Conservation (phyloP, 2,329 filamentous ascomycete genomes). For the Fusarium sp. region DNA sequence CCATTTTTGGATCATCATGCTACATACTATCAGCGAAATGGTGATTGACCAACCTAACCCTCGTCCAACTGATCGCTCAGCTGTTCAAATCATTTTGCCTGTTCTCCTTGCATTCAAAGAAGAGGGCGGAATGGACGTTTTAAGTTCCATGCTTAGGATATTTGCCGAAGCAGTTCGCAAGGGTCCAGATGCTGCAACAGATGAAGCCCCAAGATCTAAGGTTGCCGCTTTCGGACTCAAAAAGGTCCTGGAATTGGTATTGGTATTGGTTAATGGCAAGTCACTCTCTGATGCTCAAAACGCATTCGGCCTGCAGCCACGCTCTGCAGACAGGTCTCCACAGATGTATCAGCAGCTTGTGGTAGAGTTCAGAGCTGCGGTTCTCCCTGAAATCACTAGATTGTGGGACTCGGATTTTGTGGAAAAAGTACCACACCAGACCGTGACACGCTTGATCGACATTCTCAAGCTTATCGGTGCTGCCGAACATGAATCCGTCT, state of each 20-base stretch:
- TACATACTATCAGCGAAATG: conserved; percentile 82
- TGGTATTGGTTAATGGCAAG: conserved; percentile 80
- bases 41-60: conserved; percentile 72
- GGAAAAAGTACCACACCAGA: conserved; percentile 80
- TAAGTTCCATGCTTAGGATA: conserved; percentile 77
- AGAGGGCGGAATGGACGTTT: conserved; percentile 76
- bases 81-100: conserved; percentile 72
- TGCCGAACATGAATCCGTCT: conserved; percentile 79
- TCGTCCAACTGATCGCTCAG: conserved; percentile 62
- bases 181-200: conserved; percentile 55
- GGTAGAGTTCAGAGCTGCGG: conserved; percentile 83
- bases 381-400: conserved; percentile 79
- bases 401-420: conserved; percentile 89
- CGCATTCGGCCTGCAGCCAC: conserved; percentile 58
- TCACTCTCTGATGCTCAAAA: conserved; percentile 81
- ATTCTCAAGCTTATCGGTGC: conserved; percentile 83
- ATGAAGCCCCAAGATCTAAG: conserved; percentile 60
- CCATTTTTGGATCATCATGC: conserved; percentile 83
- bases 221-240: conserved; percentile 73
- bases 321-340: conserved; percentile 55
- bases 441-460: conserved; percentile 83
- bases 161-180: conserved; percentile 61
- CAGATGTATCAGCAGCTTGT: conserved; percentile 77
- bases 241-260: conserved; percentile 86
- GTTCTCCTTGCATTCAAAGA: conserved; percentile 90